Conservation (phyloP, 1,284 basidiomycete genomes). For the Irpex sp. region DNA sequence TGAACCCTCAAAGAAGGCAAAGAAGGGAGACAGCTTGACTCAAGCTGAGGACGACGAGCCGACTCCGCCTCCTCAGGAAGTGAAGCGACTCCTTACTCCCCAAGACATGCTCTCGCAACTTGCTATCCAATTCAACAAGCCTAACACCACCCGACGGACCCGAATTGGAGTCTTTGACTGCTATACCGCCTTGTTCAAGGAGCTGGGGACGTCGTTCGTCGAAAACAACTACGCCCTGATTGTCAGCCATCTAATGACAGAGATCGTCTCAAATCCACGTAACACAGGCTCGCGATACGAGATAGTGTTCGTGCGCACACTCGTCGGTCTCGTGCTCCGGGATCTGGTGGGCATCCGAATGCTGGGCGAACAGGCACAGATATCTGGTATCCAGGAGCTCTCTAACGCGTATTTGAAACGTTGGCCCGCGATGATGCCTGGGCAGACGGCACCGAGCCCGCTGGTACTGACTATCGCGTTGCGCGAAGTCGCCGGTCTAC, state of each 20-base stretch:
- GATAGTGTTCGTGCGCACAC: constrained; percentile 65
- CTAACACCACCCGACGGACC: constrained; percentile 62
- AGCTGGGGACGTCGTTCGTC: constrained; percentile 77
- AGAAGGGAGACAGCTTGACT: constrained; percentile 55
- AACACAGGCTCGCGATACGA: constrained; percentile 69
- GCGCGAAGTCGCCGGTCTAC: constrained; percentile 79
- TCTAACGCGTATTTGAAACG: constrained; percentile 79
- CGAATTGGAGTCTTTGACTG: constrained; percentile 88
- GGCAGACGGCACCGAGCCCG: constrained; percentile 70
- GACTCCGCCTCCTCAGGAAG: constrained; percentile 50
- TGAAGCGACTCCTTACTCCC: constrained; percentile 73
- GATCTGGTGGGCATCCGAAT: constrained; percentile 87
- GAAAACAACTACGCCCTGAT: constrained; percentile 83
- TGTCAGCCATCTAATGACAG: constrained; percentile 74
- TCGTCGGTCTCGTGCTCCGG: constrained; percentile 76
- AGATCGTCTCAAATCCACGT: constrained; percentile 63
- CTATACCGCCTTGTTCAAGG: constrained; percentile 76
- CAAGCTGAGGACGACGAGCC: constrained; percentile 55
- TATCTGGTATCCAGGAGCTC: constrained; percentile 85
- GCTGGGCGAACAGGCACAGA: constrained; percentile 91
- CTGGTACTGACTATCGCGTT: constrained; percentile 75
- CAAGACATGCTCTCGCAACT: constrained; percentile 82
- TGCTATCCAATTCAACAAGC: constrained; percentile 78
- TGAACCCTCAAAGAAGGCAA: constrained; percentile 59
- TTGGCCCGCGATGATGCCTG: constrained; percentile 92